phyloP scores from a whole-genome alignment of 768 basidiomycete species.

The Psilocybe subaeruginosa region DNA sequence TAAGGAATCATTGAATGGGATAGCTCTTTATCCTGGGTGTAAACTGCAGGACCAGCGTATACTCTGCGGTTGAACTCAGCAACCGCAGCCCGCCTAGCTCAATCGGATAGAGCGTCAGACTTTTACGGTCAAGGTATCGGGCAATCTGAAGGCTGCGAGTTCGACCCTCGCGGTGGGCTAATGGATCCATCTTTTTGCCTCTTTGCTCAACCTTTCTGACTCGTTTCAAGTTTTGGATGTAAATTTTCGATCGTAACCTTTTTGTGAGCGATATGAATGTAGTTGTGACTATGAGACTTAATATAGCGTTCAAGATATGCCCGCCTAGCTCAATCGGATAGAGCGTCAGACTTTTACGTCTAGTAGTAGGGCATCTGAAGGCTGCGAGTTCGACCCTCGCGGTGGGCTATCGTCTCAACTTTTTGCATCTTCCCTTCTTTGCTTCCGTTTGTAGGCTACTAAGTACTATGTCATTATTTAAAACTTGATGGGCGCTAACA shows the following conservation, averaged over 20 bases:
- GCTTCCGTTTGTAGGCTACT: too few relatives aligned
- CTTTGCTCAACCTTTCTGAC: background rate
- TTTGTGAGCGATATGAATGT: too few relatives aligned
- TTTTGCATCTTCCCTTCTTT: background rate
- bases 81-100: slow-evolving; percentile 57
- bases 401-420: slow-evolving; percentile 56
- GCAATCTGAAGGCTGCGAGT: slow-evolving; percentile 82
- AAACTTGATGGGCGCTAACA: background rate
- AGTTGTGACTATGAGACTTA: too few relatives aligned
- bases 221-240: background rate
- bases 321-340: slow-evolving; percentile 70
- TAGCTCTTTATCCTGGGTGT: too few relatives aligned
- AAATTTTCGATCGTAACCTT: too few relatives aligned
- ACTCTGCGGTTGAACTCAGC: too few relatives aligned
- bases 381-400: slow-evolving; percentile 87
- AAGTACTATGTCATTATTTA: too few relatives aligned
- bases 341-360: slow-evolving; percentile 58
- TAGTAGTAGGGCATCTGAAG: slow-evolving; percentile 52
- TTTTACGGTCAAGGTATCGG: slow-evolving; percentile 28
- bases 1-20: too few relatives aligned
- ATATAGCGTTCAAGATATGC: slow-evolving; percentile 23
- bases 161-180: slow-evolving; percentile 86
- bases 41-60: too few relatives aligned
- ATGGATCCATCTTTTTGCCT: background rate
- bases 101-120: slow-evolving; percentile 70